Evolutionary conservation across 345 rosid species (phyloP), one percentile per base, ranked within the genome.

Genomic region (Salix caprea): DNA sequence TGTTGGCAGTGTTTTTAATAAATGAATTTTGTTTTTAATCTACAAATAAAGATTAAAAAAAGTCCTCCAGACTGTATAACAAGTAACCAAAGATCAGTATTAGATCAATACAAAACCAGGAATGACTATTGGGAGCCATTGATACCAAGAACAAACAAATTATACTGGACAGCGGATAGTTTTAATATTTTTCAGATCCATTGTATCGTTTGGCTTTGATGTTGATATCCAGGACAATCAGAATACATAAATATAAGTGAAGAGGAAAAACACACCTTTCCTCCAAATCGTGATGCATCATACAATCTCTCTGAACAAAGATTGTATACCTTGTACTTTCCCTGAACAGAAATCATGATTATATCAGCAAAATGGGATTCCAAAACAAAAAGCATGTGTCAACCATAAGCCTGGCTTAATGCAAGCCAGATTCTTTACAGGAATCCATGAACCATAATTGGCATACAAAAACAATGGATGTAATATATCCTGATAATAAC

Each of bases 281-380:
- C 84, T 74, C 70, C 75, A 69, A 81, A 81, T 52, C 34, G 73
- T 30, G 84, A 77, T 42, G 78, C 84, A 24, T 81, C 81, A 11
- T 81, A 81, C 64, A 81, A 39, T 73, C 84, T 74, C 81, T 81
- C 84, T 21, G 81, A 62, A 61, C 81, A 81, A 58, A 81, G 81
- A 81, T 81, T 81, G 39, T 81, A 81, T 9, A 81, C 84, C 66
- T 81, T 81, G 62, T 77, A 81, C 74, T 77, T 81, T 69, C 80
- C 81, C 84, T 81, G 80, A 80, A 71, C 32, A 75, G 39, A 76
- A 71, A 54, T 48, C 78, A 72, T 13, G 15, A 40, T 61, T 24
- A 61, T 78, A 79, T 72, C 71, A 77, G 65, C 42, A 68, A 65
- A 70, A 21, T 15, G 65, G 32, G 40, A 64, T 15, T 74, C 50